Evolutionary conservation across 371 early-diverging fungal genomes (phyloP).

Genomic region (Basidiobolus heterosporus): DNA sequence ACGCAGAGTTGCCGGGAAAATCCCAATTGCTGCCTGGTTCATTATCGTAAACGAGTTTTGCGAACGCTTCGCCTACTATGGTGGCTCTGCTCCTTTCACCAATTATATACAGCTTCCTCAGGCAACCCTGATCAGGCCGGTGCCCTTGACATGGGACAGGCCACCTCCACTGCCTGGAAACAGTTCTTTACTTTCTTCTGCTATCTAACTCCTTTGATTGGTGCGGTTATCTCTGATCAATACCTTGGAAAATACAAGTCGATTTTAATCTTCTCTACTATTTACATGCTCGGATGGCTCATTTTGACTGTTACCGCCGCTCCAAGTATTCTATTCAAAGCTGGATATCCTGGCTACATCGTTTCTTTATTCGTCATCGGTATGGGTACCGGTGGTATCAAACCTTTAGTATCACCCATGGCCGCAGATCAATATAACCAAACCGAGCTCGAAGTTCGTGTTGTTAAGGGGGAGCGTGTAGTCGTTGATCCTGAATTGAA

Average conservation of each 20-base stretch:
- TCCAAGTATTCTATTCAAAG: conserved; percentile 22
- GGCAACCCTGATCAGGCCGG: conserved; percentile 12
- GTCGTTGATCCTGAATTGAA: conserved; percentile 23
- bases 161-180: conserved; percentile 42
- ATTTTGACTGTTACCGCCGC: conserved; percentile 44
- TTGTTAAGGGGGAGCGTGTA: conserved; percentile 12
- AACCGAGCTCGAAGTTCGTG: not conserved
- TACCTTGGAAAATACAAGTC: conserved; percentile 68
- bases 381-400: conserved; percentile 80
- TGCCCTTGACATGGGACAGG: conserved; percentile 24
- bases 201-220: conserved; percentile 61
- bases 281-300: conserved; percentile 50
- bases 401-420: conserved; percentile 52
- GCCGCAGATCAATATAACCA: conserved; percentile 40
- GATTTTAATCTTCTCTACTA: conserved; percentile 38
- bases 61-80: conserved; percentile 63
- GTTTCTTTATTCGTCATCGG: conserved; percentile 49
- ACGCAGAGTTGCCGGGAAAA: conserved; percentile 15
- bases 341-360: conserved; percentile 44
- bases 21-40: conserved; percentile 30
- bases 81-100: conserved; percentile 45
- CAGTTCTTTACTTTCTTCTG: conserved; percentile 67
- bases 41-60: conserved; percentile 34
- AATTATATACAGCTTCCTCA: conserved; percentile 17
- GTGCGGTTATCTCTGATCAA: conserved; percentile 66